These are phyloP conservation scores for Lactarius trivialis DNA, from an alignment of 768 basidiomycete species.

Conservation along the genomic window DNA sequence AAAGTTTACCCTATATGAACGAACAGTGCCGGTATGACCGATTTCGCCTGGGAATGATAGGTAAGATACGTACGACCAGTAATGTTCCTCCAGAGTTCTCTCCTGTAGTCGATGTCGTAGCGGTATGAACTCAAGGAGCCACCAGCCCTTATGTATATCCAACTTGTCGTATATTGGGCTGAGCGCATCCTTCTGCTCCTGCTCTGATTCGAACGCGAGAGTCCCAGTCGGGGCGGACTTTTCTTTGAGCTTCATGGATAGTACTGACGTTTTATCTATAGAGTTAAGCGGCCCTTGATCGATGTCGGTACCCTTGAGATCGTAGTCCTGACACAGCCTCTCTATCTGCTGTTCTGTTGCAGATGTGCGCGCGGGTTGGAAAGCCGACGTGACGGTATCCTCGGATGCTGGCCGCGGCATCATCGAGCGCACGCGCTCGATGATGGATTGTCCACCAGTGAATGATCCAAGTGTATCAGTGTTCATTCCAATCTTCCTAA, in stretches of 20 bases:
- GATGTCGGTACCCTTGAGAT: not conserved
- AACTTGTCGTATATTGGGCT: constrained; percentile 53
- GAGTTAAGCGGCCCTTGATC: not conserved
- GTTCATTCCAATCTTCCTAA: constrained; percentile 29
- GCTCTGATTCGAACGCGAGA: constrained; percentile 37
- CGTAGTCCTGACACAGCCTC: not conserved
- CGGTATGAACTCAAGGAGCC: constrained; percentile 52
- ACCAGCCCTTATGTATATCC: constrained; percentile 44
- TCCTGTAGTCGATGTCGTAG: constrained; percentile 3
- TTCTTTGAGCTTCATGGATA: not conserved
- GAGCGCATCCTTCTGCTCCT: constrained; percentile 55
- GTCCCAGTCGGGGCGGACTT: constrained; percentile 15
- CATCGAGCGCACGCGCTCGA: not conserved
- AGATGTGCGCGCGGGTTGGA: not conserved
- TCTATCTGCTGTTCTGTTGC: not conserved
- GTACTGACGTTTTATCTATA: not conserved
- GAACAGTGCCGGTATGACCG: not conserved
- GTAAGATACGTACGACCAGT: constrained; percentile 4
- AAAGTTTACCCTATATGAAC: not conserved
- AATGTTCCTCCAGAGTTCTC: not conserved
- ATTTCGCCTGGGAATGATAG: not conserved
- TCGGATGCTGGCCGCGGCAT: not conserved
- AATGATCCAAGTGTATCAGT: constrained; percentile 26
- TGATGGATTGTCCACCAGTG: not conserved
- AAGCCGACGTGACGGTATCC: not conserved